Evolutionary conservation across 2,329 filamentous ascomycete genomes (phyloP).

Genomic region (Colletotrichum zoysiae): DNA sequence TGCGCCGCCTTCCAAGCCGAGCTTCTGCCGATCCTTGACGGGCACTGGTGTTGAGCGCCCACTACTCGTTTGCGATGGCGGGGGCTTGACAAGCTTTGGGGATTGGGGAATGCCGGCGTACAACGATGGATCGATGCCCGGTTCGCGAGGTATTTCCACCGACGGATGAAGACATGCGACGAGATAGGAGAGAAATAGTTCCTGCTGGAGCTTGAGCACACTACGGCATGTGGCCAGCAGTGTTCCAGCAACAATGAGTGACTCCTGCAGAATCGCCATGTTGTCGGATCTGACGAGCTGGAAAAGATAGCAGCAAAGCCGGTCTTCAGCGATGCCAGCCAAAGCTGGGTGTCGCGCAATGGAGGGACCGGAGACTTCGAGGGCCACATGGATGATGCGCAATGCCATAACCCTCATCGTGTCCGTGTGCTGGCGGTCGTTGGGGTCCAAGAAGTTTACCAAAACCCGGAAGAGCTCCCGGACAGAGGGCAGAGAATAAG

Average conservation of each 20-base stretch:
- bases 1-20: slow-evolving; percentile 91
- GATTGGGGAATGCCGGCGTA: slow-evolving; percentile 95
- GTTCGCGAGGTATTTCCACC: slow-evolving; percentile 93
- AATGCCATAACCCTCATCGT: slow-evolving; percentile 97
- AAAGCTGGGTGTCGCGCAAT: slow-evolving; percentile 93
- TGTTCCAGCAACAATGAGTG: slow-evolving; percentile 90
- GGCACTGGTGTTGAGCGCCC: slow-evolving; percentile 91
- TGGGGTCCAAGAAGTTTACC: slow-evolving; percentile 92
- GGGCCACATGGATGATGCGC: slow-evolving; percentile 94
- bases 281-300: slow-evolving; percentile 97
- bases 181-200: slow-evolving; percentile 93
- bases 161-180: slow-evolving; percentile 93
- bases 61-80: slow-evolving; percentile 78
- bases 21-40: slow-evolving; percentile 90
- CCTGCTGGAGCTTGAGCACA: slow-evolving; percentile 95
- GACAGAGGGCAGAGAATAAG: slow-evolving; percentile 95
- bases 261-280: slow-evolving; percentile 93
- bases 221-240: slow-evolving; percentile 89
- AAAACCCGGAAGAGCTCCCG: slow-evolving; percentile 93
- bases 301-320: slow-evolving; percentile 93
- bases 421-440: slow-evolving; percentile 92
- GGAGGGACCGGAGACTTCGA: slow-evolving; percentile 95
- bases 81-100: slow-evolving; percentile 86
- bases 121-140: slow-evolving; percentile 88
- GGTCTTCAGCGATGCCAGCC: slow-evolving; percentile 89